Conservation (phyloP, 129 eudicot species). For the Escallonia herrerae region DNA sequence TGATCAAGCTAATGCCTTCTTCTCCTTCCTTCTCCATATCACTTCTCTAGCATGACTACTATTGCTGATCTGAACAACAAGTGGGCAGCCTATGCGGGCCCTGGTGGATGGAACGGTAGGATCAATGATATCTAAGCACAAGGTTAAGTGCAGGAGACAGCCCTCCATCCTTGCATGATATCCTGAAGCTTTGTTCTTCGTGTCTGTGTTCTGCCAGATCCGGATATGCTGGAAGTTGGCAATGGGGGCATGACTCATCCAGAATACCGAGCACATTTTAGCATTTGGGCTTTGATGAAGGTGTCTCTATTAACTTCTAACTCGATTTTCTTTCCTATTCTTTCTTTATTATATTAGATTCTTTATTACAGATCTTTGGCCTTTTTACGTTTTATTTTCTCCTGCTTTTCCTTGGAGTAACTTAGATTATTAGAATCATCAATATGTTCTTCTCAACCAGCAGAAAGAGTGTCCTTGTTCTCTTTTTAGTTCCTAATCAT, state of each 20-base stretch:
- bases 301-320: slow-evolving; percentile 9
- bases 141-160: slow-evolving; percentile 14
- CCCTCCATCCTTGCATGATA: slow-evolving; percentile 2
- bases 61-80: slow-evolving; percentile 92
- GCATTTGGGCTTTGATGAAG: slow-evolving; percentile 99
- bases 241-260: slow-evolving; percentile 91
- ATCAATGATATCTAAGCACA: slow-evolving; percentile 4
- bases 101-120: slow-evolving; percentile 99
- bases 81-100: slow-evolving; percentile 99
- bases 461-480: too few relatives aligned
- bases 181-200: slow-evolving; percentile 4
- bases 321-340: too few relatives aligned
- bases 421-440: too few relatives aligned
- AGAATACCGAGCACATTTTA: slow-evolving; percentile 90
- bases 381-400: too few relatives aligned
- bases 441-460: too few relatives aligned
- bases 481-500: too few relatives aligned
- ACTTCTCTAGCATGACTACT: slow-evolving; percentile 57
- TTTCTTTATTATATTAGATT: too few relatives aligned
- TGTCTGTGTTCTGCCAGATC: slow-evolving; percentile 47
- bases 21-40: not conserved
- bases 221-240: slow-evolving; percentile 98
- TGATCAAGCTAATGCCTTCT: not conserved
- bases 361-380: too few relatives aligned
- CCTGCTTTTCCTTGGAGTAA: too few relatives aligned